Evolutionary conservation across 2,329 filamentous ascomycete genomes (phyloP).

Genomic region (Clonostachys rosea): DNA sequence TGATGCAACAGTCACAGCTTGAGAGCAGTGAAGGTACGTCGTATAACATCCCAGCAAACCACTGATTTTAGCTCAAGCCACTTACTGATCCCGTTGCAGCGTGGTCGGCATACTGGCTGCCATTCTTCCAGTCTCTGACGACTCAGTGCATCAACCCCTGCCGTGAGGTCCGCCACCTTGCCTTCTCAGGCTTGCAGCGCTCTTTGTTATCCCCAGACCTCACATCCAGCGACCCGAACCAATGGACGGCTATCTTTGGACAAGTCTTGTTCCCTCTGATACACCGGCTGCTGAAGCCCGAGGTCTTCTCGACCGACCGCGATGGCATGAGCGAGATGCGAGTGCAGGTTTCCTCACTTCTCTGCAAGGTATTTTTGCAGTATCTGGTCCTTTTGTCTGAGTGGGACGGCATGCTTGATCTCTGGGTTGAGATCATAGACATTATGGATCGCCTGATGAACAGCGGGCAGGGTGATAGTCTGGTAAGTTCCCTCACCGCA

Average conservation of each 20-base stretch:
- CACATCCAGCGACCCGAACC: slow-evolving; percentile 75
- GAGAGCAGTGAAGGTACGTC: slow-evolving; percentile 73
- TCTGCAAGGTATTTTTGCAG: slow-evolving; percentile 94
- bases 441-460: slow-evolving; percentile 97
- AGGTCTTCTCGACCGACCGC: slow-evolving; percentile 88
- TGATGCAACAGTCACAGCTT: slow-evolving; percentile 91
- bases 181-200: slow-evolving; percentile 80
- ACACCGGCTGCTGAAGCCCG: slow-evolving; percentile 80
- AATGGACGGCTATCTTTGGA: slow-evolving; percentile 93
- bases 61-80: background rate
- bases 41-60: background rate
- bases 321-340: slow-evolving; percentile 94
- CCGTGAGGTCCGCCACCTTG: slow-evolving; percentile 84
- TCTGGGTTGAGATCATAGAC: slow-evolving; percentile 89
- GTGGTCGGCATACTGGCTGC: slow-evolving; percentile 97
- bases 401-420: slow-evolving; percentile 83
- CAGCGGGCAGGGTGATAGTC: slow-evolving; percentile 83
- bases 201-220: slow-evolving; percentile 81
- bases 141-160: slow-evolving; percentile 92
- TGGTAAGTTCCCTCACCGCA: slow-evolving; percentile 52
- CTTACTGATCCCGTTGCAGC: slow-evolving; percentile 42
- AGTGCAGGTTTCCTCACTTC: slow-evolving; percentile 82
- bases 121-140: slow-evolving; percentile 84
- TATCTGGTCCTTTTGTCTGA: slow-evolving; percentile 82
- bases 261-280: slow-evolving; percentile 94